These are phyloP conservation scores for Colletotrichum sp. DNA, from an alignment of 2,329 filamentous ascomycete species.

Conservation along the genomic window DNA sequence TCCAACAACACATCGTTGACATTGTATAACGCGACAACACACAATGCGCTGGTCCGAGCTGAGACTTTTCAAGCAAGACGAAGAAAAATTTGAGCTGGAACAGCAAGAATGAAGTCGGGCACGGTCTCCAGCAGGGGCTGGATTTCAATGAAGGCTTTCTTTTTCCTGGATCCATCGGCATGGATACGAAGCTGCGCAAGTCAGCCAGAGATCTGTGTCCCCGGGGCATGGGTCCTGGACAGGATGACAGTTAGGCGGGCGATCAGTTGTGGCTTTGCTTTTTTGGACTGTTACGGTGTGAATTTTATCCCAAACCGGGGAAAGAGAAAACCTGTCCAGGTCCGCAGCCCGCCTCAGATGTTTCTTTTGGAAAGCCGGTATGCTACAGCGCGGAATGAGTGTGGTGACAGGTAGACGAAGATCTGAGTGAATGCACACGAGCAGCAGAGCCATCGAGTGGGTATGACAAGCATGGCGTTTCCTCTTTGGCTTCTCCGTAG, in stretches of 20 bases:
- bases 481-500: background rate
- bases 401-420: background rate
- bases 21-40: background rate
- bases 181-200: background rate
- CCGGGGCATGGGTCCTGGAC: background rate
- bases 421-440: background rate
- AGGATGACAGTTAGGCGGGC: background rate
- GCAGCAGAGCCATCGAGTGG: background rate
- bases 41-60: background rate
- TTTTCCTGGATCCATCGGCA: background rate
- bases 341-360: background rate
- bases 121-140: background rate
- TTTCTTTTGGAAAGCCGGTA: background rate
- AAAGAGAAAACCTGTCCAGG: background rate
- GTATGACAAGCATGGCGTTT: background rate
- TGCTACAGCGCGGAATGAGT: background rate
- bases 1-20: background rate
- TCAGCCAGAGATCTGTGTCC: conserved; percentile 1
- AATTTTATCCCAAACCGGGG: background rate
- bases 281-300: background rate
- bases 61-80: background rate
- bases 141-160: background rate
- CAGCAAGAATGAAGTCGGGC: background rate
- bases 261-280: background rate
- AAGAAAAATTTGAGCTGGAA: background rate